These are phyloP conservation scores for Solanum gandarillasii DNA, from an alignment of 257 asterid species.

Conservation along the genomic window DNA sequence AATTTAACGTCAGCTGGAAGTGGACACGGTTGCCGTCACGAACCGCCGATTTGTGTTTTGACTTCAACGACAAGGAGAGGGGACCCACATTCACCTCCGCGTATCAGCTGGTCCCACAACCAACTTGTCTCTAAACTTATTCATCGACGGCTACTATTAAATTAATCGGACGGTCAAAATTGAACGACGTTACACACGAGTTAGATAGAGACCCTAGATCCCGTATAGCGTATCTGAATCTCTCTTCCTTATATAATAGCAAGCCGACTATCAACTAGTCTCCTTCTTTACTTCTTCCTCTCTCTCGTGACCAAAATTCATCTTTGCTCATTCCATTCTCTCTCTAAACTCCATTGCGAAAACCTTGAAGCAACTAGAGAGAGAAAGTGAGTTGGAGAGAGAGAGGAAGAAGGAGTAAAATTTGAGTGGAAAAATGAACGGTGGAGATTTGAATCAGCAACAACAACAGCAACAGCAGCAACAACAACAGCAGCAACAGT, in stretches of 20 bases:
- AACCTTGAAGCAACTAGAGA: background rate
- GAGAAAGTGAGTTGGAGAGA: background rate
- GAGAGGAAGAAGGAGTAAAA: slow-evolving; percentile 8
- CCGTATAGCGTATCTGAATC: background rate
- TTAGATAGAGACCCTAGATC: background rate
- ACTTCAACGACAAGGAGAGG: background rate
- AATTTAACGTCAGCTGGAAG: background rate
- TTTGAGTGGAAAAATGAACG: slow-evolving; percentile 38
- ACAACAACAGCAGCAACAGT: slow-evolving; percentile 60
- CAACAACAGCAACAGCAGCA: slow-evolving; percentile 34
- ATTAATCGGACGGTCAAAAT: slow-evolving; percentile 18
- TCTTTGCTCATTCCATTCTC: background rate
- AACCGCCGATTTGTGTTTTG: slow-evolving; percentile 1
- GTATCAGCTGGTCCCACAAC: slow-evolving; percentile 31
- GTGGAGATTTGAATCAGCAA: slow-evolving; percentile 66
- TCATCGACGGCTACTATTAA: slow-evolving; percentile 22
- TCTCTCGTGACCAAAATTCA: background rate
- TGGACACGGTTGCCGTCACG: background rate
- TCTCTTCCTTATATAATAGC: background rate
- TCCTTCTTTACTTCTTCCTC: slow-evolving; percentile 13
- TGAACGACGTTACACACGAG: background rate
- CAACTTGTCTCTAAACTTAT: background rate
- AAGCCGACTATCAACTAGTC: slow-evolving; percentile 24
- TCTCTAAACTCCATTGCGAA: background rate
- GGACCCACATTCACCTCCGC: slow-evolving; percentile 38